A percentile compares a stretch with the other conserved stretches of the same genome.
Conservation (phyloP, 768 basidiomycete genomes). For the Phylloporus scabripes region DNA sequence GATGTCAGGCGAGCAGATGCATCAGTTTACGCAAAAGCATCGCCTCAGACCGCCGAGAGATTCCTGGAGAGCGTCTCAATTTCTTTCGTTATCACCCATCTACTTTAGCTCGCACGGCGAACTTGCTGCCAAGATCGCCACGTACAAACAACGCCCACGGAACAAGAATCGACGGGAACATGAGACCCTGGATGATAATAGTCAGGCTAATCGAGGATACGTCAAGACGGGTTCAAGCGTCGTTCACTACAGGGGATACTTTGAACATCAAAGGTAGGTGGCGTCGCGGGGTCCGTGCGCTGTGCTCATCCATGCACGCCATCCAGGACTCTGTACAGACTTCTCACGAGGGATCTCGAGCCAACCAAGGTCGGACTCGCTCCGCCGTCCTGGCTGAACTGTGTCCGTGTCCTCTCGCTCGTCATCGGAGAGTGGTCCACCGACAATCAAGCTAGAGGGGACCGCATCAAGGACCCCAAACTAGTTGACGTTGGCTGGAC, state of each 20-base stretch:
- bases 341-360: slow-evolving; percentile 21
- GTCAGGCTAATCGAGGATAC: slow-evolving; percentile 40
- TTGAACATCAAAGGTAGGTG: slow-evolving; percentile 44
- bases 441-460: slow-evolving; percentile 29
- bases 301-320: neutral
- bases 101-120: slow-evolving; percentile 31
- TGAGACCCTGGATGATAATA: slow-evolving; percentile 29
- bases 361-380: slow-evolving; percentile 31
- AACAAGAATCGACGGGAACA: slow-evolving; percentile 27
- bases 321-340: slow-evolving; percentile 29
- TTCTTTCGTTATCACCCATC: slow-evolving; percentile 47
- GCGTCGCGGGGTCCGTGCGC: neutral
- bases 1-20: slow-evolving; percentile 33
- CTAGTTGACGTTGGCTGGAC: slow-evolving; percentile 41
- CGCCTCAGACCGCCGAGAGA: slow-evolving; percentile 12
- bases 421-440: slow-evolving; percentile 31
- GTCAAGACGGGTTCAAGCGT: slow-evolving; percentile 14
- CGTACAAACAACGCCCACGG: slow-evolving; percentile 34
- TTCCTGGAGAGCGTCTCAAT: slow-evolving; percentile 21
- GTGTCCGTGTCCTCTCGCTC: slow-evolving; percentile 33
- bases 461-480: slow-evolving; percentile 29
- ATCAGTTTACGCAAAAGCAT: slow-evolving; percentile 16
- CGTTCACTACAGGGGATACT: slow-evolving; percentile 33
- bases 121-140: slow-evolving; percentile 35
- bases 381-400: slow-evolving; percentile 29